Evolutionary conservation across 116 monocot genomes (phyloP), one percentile per base, ranked within the genome.

Genomic region (Zostera marina): DNA sequence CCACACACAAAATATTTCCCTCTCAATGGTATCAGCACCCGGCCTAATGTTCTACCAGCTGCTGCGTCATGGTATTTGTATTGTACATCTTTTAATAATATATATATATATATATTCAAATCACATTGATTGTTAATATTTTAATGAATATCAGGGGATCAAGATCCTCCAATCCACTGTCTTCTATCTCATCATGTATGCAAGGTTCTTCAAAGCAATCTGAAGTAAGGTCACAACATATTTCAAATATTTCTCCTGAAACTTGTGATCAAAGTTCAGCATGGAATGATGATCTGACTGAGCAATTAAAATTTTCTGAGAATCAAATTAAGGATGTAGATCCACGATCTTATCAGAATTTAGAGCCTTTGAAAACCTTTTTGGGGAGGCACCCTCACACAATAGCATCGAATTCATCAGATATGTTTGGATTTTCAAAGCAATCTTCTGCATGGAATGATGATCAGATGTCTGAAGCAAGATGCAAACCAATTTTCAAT

Each of bases 41-140:
- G 70, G 51, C 54, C 79, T 54, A 63, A 68, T 24, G 68, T 15
- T 24, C 79, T 93, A 52, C 92, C 92, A 15, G 81, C 88, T 40
- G 78, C 81, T 79, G 84, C 92, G 63, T 83, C 92, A 62, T 93
- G 92, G 92, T 87, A 75, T 60, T 49, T 3, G 13, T 22, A 44
- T 22, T n/a, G 4, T 46, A 16, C 22, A 15, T 60, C n/a, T 53
- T 59, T 9, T 20, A 23, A 47, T 56, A 62, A 44, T 54, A 44
- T 47, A n/a, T n/a, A n/a, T n/a, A n/a, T n/a, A n/a, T 69, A 3
- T 14, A 5, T 21, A 41, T 43, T 7, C 41, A 25, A 41, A 42
- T 58, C 49, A 25, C 3, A 44, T 47, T 65, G 47, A 52, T 63
- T 66, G 62, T 11, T 52, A 53, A 9, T 39, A 42, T 65, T 20